Conservation (phyloP, 2,329 filamentous ascomycete genomes). For the Pyrenophora seminiperda region DNA sequence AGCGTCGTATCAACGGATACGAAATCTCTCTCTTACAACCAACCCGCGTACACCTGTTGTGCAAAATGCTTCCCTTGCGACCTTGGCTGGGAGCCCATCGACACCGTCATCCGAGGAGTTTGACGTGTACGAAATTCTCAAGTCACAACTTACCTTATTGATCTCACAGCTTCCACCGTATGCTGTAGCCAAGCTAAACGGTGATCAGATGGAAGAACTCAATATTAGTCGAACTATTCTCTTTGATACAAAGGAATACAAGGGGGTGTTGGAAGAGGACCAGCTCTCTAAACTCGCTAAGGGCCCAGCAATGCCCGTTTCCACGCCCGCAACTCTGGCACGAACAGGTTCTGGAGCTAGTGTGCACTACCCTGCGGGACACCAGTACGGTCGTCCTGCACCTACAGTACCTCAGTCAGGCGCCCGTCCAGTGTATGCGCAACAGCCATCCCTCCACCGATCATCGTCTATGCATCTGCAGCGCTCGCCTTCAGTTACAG, state of each 20-base stretch:
- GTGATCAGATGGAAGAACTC: conserved; percentile 81
- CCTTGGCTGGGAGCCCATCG: conserved; percentile 61
- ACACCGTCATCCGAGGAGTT: conserved; percentile 67
- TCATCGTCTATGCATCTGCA: conserved; percentile 47
- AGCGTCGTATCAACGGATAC: conserved; percentile 78
- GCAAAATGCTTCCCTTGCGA: conserved; percentile 67
- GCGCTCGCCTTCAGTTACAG: conserved; percentile 38
- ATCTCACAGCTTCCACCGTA: conserved; percentile 80
- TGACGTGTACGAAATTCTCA: conserved; percentile 72
- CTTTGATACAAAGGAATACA: conserved; percentile 73
- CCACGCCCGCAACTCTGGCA: conserved; percentile 36
- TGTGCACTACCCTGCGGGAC: conserved; percentile 35
- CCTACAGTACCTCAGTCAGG: conserved; percentile 31
- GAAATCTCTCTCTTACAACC: conserved; percentile 70
- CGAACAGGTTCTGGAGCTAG: conserved; percentile 36
- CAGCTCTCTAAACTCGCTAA: conserved; percentile 58
- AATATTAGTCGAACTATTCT: conserved; percentile 80
- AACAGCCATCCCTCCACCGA: conserved; percentile 42
- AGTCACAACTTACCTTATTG: conserved; percentile 74
- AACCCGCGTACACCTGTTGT: conserved; percentile 69
- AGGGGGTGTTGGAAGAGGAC: conserved; percentile 83
- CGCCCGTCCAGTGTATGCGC: conserved; percentile 42
- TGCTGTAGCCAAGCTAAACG: conserved; percentile 82
- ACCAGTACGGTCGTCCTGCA: conserved; percentile 44
- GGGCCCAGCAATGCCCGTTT: conserved; percentile 38